Base-by-base conservation (phyloP, 225 moss, liverwort and hornwort genomes). In the Takakia lepidozioides region DNA sequence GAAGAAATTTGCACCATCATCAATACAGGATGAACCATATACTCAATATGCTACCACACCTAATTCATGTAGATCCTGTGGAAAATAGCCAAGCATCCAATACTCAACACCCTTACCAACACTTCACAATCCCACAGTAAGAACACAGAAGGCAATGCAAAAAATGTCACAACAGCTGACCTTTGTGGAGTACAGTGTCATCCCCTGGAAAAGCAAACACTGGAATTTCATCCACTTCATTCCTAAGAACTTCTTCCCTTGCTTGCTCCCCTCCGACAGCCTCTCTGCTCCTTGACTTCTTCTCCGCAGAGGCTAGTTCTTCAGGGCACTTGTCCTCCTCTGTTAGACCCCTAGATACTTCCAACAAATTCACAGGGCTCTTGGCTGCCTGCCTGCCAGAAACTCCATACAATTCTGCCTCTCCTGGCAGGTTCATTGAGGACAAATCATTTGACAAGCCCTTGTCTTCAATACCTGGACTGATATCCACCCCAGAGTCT, bases 141-240 rank as follows among this genome's bases (percentile, higher is more conserved):
- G n/a, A n/a, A n/a, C n/a, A n/a, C n/a, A n/a, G n/a, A n/a, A 40
- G 19, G n/a, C 40, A 15, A 18, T 4, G 40, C 40, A 29, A 48
- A 24, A n/a, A 28, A 9, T 13, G 5, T 21, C 32, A 41, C 13
- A 23, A 2, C n/a, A 45, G 39, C 29, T 30, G 58, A 71, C 71
- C 76, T 71, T 57, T 41, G 35, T 11, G 22, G 17, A 26, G 3
- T 19, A 35, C 23, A 59, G 58, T 58, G 10, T 4, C 9, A n/a
- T 42, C 10, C 15, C 38, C 61, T 46, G 45, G 53, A 25, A 25
- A n/a, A 29, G 29, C 38, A 1, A 52, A 26, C 16, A 43, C 55
- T 36, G 55, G 32, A 16, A 4, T 41, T 53, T 19, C 36, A 27
- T 27, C 21, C 46, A 50, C 40, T 34, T 32, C 27, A 24, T 46